These are phyloP conservation scores for Rhododendron mucronatum DNA, from an alignment of 148 eudicot genomes.

Conservation along the genomic window DNA sequence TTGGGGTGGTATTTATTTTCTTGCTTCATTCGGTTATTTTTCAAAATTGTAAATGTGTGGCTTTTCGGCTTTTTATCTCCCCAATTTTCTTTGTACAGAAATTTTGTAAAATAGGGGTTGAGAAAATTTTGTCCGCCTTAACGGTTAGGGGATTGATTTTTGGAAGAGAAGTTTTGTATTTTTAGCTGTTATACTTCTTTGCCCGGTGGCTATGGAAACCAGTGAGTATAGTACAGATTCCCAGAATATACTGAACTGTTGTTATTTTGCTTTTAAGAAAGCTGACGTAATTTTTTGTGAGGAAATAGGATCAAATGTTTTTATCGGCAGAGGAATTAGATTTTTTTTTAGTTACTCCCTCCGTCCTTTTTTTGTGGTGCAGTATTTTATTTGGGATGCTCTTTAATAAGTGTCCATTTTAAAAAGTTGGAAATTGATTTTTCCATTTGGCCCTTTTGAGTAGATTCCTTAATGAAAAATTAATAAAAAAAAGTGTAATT, in stretches of 20 bases:
- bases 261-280: not conserved
- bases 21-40: not conserved
- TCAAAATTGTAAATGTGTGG: slow-evolving; percentile 16
- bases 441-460: no score
- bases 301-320: not conserved
- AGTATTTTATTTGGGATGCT: not conserved
- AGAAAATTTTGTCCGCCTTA: not conserved
- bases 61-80: not conserved
- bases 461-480: no score
- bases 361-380: not conserved
- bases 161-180: slow-evolving; percentile 5
- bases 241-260: not conserved
- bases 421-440: no score
- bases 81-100: not conserved
- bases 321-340: not conserved
- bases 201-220: not conserved
- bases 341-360: not conserved
- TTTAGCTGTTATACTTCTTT: not conserved
- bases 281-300: not conserved
- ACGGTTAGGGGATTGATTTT: not conserved
- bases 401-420: not conserved
- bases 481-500: no score
- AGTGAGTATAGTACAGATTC: not conserved
- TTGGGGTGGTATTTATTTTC: slow-evolving; percentile 2
- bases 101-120: slow-evolving; percentile 17